A percentile compares a stretch with the other conserved stretches of the same genome.
phyloP scores from a whole-genome alignment of 2,329 filamentous ascomycete genomes.

The Colletotrichum abscissum region DNA sequence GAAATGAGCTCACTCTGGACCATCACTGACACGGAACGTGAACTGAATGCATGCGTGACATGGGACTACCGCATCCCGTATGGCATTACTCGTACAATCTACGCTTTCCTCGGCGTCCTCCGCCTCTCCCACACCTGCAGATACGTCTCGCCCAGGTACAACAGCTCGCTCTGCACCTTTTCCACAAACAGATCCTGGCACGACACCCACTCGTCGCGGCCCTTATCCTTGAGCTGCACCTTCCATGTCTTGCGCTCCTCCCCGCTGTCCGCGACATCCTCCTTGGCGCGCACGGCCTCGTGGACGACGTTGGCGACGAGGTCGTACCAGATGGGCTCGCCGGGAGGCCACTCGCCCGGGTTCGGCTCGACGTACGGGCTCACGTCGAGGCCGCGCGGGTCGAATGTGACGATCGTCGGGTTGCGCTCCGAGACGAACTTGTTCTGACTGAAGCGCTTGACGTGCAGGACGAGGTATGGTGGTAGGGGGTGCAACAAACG shows the following conservation, averaged over 20 bases:
- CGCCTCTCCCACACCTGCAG: conserved; percentile 96
- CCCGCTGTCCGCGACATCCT: conserved; percentile 89
- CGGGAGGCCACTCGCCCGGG: conserved; percentile 73
- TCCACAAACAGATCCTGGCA: conserved; percentile 96
- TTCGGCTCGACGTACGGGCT: conserved; percentile 92
- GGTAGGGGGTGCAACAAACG: conserved; percentile 90
- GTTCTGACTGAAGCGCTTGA: conserved; percentile 97
- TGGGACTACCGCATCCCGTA: not conserved
- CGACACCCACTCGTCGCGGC: conserved; percentile 88
- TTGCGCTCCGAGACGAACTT: conserved; percentile 97
- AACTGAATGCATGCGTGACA: not conserved
- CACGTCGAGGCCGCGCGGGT: conserved; percentile 84
- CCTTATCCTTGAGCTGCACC: conserved; percentile 86
- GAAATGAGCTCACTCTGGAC: conserved; percentile 20
- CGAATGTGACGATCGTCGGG: conserved; percentile 97
- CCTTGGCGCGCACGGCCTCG: conserved; percentile 78
- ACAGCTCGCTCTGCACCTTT: conserved; percentile 85
- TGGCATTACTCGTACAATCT: conserved; percentile 12
- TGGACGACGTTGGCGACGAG: conserved; percentile 94
- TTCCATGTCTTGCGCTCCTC: conserved; percentile 94
- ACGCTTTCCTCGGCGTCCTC: conserved; percentile 58
- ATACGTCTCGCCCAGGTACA: conserved; percentile 95
- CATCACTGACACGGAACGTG: not conserved
- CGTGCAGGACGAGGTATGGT: conserved; percentile 91
- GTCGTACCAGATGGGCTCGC: conserved; percentile 93